These are phyloP conservation scores for Sporothrix dimorphospora DNA, from an alignment of 2,329 filamentous ascomycete genomes.

Conservation along the genomic window DNA sequence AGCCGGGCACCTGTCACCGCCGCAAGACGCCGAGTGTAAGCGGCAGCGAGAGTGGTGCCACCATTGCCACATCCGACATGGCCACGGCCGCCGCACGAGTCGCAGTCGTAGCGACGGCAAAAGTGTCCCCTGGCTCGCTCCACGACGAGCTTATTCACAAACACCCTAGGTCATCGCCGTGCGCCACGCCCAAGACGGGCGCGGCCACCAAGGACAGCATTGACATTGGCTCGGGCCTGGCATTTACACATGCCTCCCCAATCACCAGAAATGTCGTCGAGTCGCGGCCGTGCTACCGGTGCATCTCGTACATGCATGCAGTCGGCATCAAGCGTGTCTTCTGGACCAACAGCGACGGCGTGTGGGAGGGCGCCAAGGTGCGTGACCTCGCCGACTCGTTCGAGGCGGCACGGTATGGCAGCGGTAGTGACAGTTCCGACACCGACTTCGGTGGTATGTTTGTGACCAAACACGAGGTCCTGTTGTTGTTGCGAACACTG, in stretches of 20 bases:
- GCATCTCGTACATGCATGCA: slow-evolving; percentile 54
- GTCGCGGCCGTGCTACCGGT: slow-evolving; percentile 57
- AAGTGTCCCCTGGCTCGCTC: slow-evolving; percentile 43
- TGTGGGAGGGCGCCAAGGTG: slow-evolving; percentile 56
- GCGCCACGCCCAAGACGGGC: slow-evolving; percentile 23
- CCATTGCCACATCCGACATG: slow-evolving; percentile 22
- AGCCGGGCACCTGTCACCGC: not conserved
- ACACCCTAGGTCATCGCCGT: slow-evolving; percentile 2
- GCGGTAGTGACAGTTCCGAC: not conserved
- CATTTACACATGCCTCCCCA: not conserved
- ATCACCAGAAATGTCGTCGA: slow-evolving; percentile 38
- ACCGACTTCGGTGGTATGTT: not conserved
- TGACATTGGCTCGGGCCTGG: too few species aligned
- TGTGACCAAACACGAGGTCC: slow-evolving; percentile 9
- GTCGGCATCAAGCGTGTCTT: slow-evolving; percentile 57
- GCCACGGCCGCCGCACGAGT: not conserved
- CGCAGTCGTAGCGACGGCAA: not conserved
- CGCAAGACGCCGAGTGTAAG: not conserved
- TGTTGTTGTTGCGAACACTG: not conserved
- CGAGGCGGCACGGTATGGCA: not conserved
- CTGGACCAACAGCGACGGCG: slow-evolving; percentile 53
- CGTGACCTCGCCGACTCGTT: slow-evolving; percentile 48
- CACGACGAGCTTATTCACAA: slow-evolving; percentile 50
- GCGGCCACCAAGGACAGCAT: too few species aligned
- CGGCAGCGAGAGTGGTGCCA: not conserved